Base-by-base conservation (phyloP, 2,329 filamentous ascomycete genomes). In the Xylaria arbuscula region DNA sequence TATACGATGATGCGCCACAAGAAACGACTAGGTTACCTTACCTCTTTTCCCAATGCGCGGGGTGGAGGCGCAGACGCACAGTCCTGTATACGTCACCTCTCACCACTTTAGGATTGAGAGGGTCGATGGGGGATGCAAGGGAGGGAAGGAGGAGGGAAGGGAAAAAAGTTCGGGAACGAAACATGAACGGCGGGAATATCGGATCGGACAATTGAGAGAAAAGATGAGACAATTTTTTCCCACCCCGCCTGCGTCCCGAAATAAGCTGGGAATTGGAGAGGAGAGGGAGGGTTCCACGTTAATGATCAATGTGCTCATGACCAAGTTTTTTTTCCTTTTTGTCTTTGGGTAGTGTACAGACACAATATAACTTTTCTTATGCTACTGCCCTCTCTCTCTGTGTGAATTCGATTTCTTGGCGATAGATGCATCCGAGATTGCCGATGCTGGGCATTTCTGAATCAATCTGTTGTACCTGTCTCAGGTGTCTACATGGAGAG, bases 251-350 rank as follows among this genome's bases (percentile, higher is more conserved):
- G 22, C 60, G 38, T 28, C n/a, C 32, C 50, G 38, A 10, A 22
- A 54, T 15, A 38, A 54, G 28, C 54, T 28, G 47, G 38, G 13
- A 24, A 38, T 10, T n/a, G 11, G 51, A 34, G 5, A 32, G n/a
- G 55, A 36, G 38, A 28, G 34, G 24, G n/a, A 38, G 22, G 11
- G 34, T 32, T 28, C 24, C 40, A 48, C 53, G 15, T 47, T 17
- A 66, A 68, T 50, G 62, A 62, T 62, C 6, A 50, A 68, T 59
- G 57, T 60, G 62, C 47, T 48, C 36, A 64, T 32, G 66, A 68
- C 50, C 22, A 15, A 28, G 45, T 24, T n/a, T 61, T 32, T 22
- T 34, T 59, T 34, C 47, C 50, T 8, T 38, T 68, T 19, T 38
- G 8, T 59, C 13, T 47, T 59, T 59, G 28, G 40, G 17, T 19